phyloP scores from a whole-genome alignment of 306 rosid genomes.

The Cucumis cinereus region DNA sequence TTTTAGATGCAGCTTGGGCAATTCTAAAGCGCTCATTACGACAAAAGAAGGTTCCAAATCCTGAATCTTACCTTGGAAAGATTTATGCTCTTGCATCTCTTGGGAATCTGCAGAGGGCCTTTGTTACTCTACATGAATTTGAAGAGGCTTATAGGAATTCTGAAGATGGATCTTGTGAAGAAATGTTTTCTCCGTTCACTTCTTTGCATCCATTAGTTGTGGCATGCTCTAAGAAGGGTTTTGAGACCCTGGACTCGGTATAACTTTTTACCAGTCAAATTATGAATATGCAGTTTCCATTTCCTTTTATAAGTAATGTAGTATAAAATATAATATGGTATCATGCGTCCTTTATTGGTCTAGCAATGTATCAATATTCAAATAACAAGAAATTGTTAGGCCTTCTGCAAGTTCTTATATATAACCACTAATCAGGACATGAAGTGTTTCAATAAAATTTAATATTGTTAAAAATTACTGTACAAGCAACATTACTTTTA shows the following conservation, averaged over 20 bases:
- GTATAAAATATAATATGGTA: background rate
- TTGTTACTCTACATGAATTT: conserved; percentile 54
- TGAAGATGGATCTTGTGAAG: conserved; percentile 39
- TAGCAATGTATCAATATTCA: background rate
- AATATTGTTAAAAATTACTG: background rate
- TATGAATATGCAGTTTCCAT: conserved; percentile 10
- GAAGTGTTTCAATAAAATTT: background rate
- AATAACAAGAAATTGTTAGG: background rate
- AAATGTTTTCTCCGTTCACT: conserved; percentile 81
- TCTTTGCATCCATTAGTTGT: conserved; percentile 70
- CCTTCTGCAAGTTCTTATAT: background rate
- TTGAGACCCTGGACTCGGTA: conserved; percentile 85
- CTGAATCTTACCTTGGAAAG: conserved; percentile 74
- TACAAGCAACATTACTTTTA: background rate
- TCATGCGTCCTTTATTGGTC: background rate
- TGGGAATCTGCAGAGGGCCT: conserved; percentile 74
- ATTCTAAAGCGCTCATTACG: conserved; percentile 70
- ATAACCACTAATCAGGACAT: background rate
- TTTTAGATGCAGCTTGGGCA: conserved; percentile 78
- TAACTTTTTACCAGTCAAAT: conserved; percentile 18
- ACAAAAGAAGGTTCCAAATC: conserved; percentile 64
- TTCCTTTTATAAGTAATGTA: background rate
- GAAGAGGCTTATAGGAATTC: conserved; percentile 54
- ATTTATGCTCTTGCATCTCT: conserved; percentile 67
- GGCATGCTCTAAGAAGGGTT: conserved; percentile 84